A percentile compares a stretch with the other conserved stretches of the same genome.
Conservation (phyloP, 1,139 yeast species). For the Blastobotrys raffinosifermentans region DNA sequence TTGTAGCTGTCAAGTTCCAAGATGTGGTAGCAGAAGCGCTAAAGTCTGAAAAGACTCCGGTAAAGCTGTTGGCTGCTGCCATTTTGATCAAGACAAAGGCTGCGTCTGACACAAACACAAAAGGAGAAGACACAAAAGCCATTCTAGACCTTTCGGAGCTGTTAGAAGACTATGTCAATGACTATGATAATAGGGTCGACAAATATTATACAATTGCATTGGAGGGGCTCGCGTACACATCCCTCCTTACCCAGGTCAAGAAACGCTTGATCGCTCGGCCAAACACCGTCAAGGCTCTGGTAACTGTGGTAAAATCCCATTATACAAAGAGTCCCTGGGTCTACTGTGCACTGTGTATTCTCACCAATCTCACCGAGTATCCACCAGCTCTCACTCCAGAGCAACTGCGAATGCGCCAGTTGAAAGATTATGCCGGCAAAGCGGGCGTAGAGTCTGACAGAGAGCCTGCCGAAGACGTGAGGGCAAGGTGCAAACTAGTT, state of each 20-base stretch:
- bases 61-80: conserved; percentile 31
- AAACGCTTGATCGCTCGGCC: conserved; percentile 21
- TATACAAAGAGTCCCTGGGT: conserved; percentile 20
- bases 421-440: conserved; percentile 31
- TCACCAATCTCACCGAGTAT: conserved; percentile 30
- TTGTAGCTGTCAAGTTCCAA: conserved; percentile 27
- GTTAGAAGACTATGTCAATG: conserved; percentile 10
- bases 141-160: conserved; percentile 26
- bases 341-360: conserved; percentile 30
- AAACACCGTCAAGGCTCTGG: conserved; percentile 19
- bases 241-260: conserved; percentile 29
- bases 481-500: conserved; percentile 24
- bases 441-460: conserved; percentile 16
- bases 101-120: conserved; percentile 19
- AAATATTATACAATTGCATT: conserved; percentile 26
- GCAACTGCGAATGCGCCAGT: conserved; percentile 27
- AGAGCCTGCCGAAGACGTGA: conserved; percentile 22
- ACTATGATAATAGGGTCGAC: conserved; percentile 3
- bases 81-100: conserved; percentile 33
- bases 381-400: conserved; percentile 30
- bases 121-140: conserved; percentile 17
- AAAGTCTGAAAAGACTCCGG: conserved; percentile 19
- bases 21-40: conserved; percentile 25
- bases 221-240: conserved; percentile 37
- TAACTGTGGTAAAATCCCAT: conserved; percentile 12